Base-by-base conservation (phyloP, 2,329 filamentous ascomycete genomes). In the Parastagonospora avenae region DNA sequence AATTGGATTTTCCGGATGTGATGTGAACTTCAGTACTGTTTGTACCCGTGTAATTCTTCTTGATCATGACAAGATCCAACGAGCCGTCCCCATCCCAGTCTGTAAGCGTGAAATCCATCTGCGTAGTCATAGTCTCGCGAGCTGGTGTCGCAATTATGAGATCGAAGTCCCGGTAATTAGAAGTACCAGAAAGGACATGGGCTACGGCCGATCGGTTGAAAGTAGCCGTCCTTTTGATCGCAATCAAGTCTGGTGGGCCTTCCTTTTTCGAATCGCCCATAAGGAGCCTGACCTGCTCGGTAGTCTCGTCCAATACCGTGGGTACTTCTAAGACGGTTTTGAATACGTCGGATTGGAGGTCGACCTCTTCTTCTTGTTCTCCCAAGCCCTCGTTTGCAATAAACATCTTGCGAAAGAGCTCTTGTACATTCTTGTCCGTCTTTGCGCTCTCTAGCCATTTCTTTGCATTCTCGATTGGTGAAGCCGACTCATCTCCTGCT, bases 1-100 rank as follows among this genome's bases (percentile, higher is more conserved):
- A 52, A 11, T 41, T 41, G 24, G 50, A 48, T 8, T 44, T 39
- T 24, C 50, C 50, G 30, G 50, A 52, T 32, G 48, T 40, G 32
- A 49, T 39, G 15, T 49, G 39, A 14, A 49, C 46, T 49, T 49
- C 46, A 15, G 46, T 43, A n/a, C 40, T 43, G 33, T 39, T 42
- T 48, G 46, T 42, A 24, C 31, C 38, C 2, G 46, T 48, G 31
- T 42, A 19, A 19, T 16, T 16, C 32, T 48, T 48, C 39, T 48
- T 48, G 38, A 48, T 48, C n/a, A 48, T 39, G 46, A 48, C 32
- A 14, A 48, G 38, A 19, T 48, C 46, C 31, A 42, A 28, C 33
- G 33, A 43, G 15, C 39, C 46, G 32, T 49, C 46, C 2, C 39
- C 46, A 15, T 42, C 43, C 40, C 46, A 49, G 39, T 49, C 46